These are phyloP conservation scores for Trichoderma semiorbis DNA, from an alignment of 2,329 filamentous ascomycete species.

Conservation along the genomic window DNA sequence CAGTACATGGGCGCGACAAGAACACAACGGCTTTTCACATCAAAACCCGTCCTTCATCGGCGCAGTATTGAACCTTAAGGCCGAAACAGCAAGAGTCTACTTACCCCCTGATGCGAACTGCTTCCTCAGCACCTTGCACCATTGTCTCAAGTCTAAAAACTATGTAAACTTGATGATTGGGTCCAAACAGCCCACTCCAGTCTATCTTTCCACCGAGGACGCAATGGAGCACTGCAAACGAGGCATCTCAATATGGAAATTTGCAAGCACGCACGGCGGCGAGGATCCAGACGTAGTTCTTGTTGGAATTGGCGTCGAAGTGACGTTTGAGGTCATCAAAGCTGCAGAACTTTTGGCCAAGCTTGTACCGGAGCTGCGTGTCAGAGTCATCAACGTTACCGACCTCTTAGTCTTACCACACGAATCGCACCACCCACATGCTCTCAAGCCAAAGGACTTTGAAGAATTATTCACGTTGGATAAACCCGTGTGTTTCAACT, in stretches of 20 bases:
- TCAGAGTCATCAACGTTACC: constrained; percentile 55
- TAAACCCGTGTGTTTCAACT: constrained; percentile 59
- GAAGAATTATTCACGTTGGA: constrained; percentile 55
- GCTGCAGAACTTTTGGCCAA: constrained; percentile 54
- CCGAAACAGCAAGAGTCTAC: constrained; percentile 57
- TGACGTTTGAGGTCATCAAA: constrained; percentile 60
- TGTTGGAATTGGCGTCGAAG: constrained; percentile 54
- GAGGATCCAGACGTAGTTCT: constrained; percentile 59
- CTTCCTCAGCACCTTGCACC: constrained; percentile 60
- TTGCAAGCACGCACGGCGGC: constrained; percentile 56
- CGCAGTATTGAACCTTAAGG: constrained; percentile 61
- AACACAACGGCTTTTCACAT: constrained; percentile 68
- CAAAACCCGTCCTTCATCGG: constrained; percentile 68
- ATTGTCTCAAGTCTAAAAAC: constrained; percentile 59
- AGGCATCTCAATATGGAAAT: constrained; percentile 60
- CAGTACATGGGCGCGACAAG: constrained; percentile 62
- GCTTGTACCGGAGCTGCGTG: constrained; percentile 48
- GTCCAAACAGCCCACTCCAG: constrained; percentile 61
- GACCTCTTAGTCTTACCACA: constrained; percentile 61
- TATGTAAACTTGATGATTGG: constrained; percentile 67
- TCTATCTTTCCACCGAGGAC: constrained; percentile 57
- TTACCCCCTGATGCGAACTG: constrained; percentile 66
- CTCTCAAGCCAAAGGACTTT: constrained; percentile 51
- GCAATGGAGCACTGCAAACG: constrained; percentile 58
- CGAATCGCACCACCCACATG: constrained; percentile 56